A percentile compares a stretch with the other conserved stretches of the same genome.
Evolutionary conservation across 495 filamentous ascomycete species (phyloP).

Genomic region (Tuber aestivum): DNA sequence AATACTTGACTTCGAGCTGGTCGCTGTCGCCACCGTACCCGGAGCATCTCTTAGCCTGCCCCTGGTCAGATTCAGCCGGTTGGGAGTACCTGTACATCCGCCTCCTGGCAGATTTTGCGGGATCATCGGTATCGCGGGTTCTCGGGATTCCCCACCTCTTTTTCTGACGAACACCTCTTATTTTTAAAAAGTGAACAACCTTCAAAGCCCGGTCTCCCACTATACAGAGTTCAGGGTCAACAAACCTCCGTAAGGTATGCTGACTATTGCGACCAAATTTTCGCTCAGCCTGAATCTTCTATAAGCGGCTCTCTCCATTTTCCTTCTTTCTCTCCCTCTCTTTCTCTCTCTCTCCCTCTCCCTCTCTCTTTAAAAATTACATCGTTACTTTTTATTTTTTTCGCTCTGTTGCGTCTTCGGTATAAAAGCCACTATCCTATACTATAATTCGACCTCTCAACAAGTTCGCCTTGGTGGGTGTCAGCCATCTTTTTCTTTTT

Average conservation of each 20-base stretch:
- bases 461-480: constrained; percentile 31
- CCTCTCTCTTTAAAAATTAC: not conserved
- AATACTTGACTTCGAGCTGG: constrained; percentile 15
- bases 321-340: not conserved
- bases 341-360: not conserved
- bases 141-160: constrained; percentile 27
- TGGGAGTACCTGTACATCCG: constrained; percentile 33
- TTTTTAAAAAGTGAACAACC: constrained; percentile 29
- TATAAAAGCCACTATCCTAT: constrained; percentile 34
- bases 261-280: not conserved
- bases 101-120: constrained; percentile 37
- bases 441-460: constrained; percentile 31
- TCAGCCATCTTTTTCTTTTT: constrained; percentile 25
- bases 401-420: constrained; percentile 37
- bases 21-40: constrained; percentile 20
- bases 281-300: not conserved
- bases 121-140: constrained; percentile 34
- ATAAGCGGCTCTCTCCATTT: not conserved
- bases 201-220: constrained; percentile 16
- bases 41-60: constrained; percentile 24
- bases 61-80: constrained; percentile 26
- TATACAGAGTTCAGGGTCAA: not conserved
- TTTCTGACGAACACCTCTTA: constrained; percentile 21
- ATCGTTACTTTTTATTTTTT: not conserved
- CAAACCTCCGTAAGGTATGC: constrained; percentile 1